Base-by-base conservation (phyloP, 495 filamentous ascomycete species). In the Geoglossum glabrum region DNA sequence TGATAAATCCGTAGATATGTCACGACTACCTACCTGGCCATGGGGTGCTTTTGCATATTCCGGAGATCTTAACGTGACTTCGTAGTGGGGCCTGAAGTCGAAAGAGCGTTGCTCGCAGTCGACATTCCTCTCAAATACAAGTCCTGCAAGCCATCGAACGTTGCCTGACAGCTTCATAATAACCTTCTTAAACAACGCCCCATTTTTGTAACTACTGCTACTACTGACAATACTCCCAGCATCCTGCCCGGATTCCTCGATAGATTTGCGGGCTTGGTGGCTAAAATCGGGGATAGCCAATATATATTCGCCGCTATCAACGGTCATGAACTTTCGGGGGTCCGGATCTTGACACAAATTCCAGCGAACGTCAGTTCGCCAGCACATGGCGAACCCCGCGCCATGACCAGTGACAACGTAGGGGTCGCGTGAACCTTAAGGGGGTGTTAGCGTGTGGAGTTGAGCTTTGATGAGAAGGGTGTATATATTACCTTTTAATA, bases 81-180 rank as follows among this genome's bases (percentile, higher is more conserved):
- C 81, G 66, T 96, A 97, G 65, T 98, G 92, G 10, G 87, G 87
- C 61, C 76, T 86, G 70, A 96, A 96, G 25, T 86, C 73, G 66
- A 95, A 95, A 11, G 82, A 86, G 55, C 93, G 77, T 26, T 75
- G 72, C 27, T 79, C 79, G 30, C 71, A 66, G 45, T 74, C 72
- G 33, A 87, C 68, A 59, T 90, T 84, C 57, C 85, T 77, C 67
- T 98, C 90, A 67, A 97, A 97, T 54, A 95, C 84, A 34, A 98
- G 75, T 0, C 92, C 92, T 23, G 87, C 83, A 60, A 86, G 71
- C 85, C 87, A 93, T 67, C 84, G 83, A 9, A 98, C 90, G 61
- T 89, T 89, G 7, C 92, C 92, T 6, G 90, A 95, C 9, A 98
- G 76, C 67, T 98, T 98, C 92, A 97, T 97, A 57, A 96, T 75